Base-by-base conservation (phyloP, 1,284 basidiomycete genomes). In the Naganishia liquefaciens region DNA sequence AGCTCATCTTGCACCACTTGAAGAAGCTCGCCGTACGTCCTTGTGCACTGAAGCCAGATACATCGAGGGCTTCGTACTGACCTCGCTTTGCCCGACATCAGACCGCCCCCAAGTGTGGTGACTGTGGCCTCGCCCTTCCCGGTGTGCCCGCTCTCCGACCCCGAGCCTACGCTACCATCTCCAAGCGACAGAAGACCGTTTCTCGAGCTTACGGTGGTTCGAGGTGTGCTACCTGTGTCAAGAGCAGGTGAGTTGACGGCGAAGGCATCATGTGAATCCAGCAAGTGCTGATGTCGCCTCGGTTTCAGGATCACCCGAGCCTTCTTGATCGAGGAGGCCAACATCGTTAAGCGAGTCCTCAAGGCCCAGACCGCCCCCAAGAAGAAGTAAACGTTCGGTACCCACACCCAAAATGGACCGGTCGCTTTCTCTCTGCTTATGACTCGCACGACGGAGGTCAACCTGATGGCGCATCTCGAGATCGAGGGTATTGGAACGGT, bases 291-390 rank as follows among this genome's bases (percentile, higher is more conserved):
- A 42, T 44, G 27, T 7, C 6, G 28, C 17, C n/a, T n/a, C n/a
- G n/a, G 42, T 19, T 17, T 23, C 50, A 95, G 95, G 73, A 94
- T 99, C 76, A 89, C 99, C 76, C 91, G 96, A 68, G 94, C 96
- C 70, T 99, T 99, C 88, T 83, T 99, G 70, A 91, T 99, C 65
- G 96, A 99, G 85, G 94, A 99, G 85, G 95, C 95, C 55, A 99
- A 98, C 86, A 98, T 99, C 74, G 95, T 99, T 79, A 99, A 99
- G 89, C 90, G 87, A 82, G 94, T 99, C 72, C 92, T 98, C 85
- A 97, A 97, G 86, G 89, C 88, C 75, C 85, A 79, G 75, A 73
- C 75, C 70, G 71, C 72, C 65, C 67, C 70, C 55, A 79, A 77
- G 78, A 79, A 78, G 74, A 79, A 80, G 70, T 67, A 67, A 61